Conservation (phyloP, 805 yeast species). For the Yarrowia bubula region DNA sequence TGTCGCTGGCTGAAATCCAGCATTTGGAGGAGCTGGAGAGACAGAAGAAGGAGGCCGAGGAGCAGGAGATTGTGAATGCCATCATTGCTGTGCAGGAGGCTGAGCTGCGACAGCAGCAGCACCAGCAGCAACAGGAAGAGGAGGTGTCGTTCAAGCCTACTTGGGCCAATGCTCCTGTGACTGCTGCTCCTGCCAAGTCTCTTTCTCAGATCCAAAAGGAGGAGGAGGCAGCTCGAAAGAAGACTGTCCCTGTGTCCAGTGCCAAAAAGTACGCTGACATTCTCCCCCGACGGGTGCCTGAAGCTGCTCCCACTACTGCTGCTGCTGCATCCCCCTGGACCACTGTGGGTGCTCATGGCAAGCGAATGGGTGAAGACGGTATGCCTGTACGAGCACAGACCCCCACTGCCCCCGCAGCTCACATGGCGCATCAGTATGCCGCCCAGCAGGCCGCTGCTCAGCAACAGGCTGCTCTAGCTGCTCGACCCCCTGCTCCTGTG, state of each 20-base stretch:
- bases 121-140: constrained; percentile 30
- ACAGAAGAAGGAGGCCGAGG: constrained; percentile 30
- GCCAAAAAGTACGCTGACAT: constrained; percentile 13
- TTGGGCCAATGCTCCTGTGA: constrained; percentile 31
- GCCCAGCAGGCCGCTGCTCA: constrained; percentile 27
- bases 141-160: constrained; percentile 22
- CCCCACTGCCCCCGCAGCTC: constrained; percentile 31
- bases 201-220: constrained; percentile 43
- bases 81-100: constrained; percentile 1
- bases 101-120: constrained; percentile 15
- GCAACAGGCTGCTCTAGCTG: constrained; percentile 29
- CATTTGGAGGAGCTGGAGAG: constrained; percentile 37
- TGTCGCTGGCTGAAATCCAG: constrained; percentile 39
- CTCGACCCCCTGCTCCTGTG: constrained; percentile 29
- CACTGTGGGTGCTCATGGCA: constrained; percentile 18
- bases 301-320: not conserved
- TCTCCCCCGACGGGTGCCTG: constrained; percentile 18
- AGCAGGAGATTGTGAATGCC: constrained; percentile 25
- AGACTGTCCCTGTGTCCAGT: constrained; percentile 7
- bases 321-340: constrained; percentile 12
- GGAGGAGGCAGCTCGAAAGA: constrained; percentile 37
- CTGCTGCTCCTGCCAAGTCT: constrained; percentile 36
- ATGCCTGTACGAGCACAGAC: constrained; percentile 17
- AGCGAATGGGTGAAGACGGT: constrained; percentile 16
- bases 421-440: constrained; percentile 34